phyloP scores from a whole-genome alignment of 2,329 filamentous ascomycete species.

The Curvularia lunata region DNA sequence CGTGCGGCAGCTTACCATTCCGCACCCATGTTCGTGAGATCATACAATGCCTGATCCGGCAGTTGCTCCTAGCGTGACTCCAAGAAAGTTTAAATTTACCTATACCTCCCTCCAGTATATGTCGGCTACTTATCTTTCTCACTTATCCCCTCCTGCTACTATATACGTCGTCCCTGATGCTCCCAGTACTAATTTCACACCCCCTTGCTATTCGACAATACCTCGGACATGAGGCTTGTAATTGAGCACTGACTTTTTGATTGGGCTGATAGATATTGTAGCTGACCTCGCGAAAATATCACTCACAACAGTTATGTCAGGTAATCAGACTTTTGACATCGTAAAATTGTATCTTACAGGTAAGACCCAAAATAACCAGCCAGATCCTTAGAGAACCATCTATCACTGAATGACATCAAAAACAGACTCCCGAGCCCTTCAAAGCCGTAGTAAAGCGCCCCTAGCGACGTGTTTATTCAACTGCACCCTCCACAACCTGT shows the following conservation, averaged over 20 bases:
- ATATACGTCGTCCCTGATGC: not conserved
- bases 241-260: not conserved
- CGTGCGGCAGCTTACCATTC: not conserved
- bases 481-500: slow-evolving; percentile 25
- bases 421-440: not conserved
- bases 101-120: not conserved
- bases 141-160: not conserved
- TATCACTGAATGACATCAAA: not conserved
- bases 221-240: not conserved
- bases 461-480: not conserved
- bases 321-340: not conserved
- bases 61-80: not conserved
- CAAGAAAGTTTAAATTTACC: not conserved
- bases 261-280: not conserved
- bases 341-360: not conserved
- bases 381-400: not conserved
- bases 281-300: not conserved
- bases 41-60: not conserved
- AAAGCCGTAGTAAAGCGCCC: slow-evolving; percentile 7
- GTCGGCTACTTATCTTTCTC: not conserved
- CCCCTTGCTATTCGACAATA: not conserved
- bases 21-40: not conserved
- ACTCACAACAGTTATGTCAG: not conserved
- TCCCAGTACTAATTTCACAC: not conserved
- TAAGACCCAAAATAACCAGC: not conserved